phyloP scores from a whole-genome alignment of 768 basidiomycete species.

The Filobasidium floriforme region DNA sequence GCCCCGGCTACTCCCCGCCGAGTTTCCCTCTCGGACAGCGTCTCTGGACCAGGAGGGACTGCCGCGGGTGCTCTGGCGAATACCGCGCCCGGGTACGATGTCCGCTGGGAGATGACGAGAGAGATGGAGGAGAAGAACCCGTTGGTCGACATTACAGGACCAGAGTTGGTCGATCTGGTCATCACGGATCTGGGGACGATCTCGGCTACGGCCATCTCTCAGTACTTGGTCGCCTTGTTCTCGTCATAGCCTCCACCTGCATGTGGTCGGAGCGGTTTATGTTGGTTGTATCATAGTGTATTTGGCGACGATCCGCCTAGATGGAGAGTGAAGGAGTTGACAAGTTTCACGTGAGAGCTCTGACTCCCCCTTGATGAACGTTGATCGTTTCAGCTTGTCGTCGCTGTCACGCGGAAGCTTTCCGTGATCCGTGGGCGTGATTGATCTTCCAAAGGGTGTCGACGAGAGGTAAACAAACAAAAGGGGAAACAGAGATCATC shows the following conservation, averaged over 20 bases:
- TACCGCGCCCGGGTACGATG: conserved; percentile 11
- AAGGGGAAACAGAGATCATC: no score
- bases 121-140: conserved; percentile 79
- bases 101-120: conserved; percentile 57
- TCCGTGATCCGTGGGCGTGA: no score
- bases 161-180: conserved; percentile 86
- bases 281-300: neutral
- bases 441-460: no score
- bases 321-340: neutral
- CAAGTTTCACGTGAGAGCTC: no score
- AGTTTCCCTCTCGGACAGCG: conserved; percentile 17
- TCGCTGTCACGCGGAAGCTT: no score
- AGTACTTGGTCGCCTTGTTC: conserved; percentile 88
- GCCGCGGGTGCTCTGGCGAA: conserved; percentile 5
- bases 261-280: neutral
- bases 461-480: no score
- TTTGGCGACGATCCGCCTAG: neutral
- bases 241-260: conserved; percentile 25
- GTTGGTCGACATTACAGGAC: conserved; percentile 87
- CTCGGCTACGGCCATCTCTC: conserved; percentile 73
- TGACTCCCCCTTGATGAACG: no score
- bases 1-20: conserved; percentile 37
- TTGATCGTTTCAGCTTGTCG: no score
- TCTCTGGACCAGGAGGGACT: neutral
- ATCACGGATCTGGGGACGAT: conserved; percentile 76